Evolutionary conservation across 2,329 filamentous ascomycete genomes (phyloP).

Genomic region (Arthrobotrys iridis): DNA sequence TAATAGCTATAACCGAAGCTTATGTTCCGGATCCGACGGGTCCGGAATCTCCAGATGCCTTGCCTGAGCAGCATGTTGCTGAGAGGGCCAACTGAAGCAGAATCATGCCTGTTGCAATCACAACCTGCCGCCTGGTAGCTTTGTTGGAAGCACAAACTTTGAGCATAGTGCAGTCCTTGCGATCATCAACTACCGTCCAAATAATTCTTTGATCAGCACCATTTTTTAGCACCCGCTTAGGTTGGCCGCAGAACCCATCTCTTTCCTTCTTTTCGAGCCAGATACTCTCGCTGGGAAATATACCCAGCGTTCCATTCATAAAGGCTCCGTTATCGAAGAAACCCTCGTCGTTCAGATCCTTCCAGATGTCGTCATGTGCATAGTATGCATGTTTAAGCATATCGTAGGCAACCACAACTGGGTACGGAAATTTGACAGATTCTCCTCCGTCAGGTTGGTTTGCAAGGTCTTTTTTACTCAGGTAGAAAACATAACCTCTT

Average conservation of each 20-base stretch:
- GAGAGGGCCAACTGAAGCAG: slow-evolving; percentile 38
- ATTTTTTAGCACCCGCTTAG: slow-evolving; percentile 47
- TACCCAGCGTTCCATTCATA: slow-evolving; percentile 44
- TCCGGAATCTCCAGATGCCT: slow-evolving; percentile 3
- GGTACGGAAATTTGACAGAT: slow-evolving; percentile 37
- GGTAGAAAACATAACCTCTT: slow-evolving; percentile 51
- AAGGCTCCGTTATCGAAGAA: slow-evolving; percentile 48
- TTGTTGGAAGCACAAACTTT: slow-evolving; percentile 38
- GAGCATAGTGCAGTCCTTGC: slow-evolving; percentile 46
- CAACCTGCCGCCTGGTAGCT: slow-evolving; percentile 49
- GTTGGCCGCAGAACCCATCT: slow-evolving; percentile 47
- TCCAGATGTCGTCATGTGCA: slow-evolving; percentile 46
- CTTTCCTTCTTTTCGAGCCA: slow-evolving; percentile 43
- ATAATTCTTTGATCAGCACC: slow-evolving; percentile 37
- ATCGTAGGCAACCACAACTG: slow-evolving; percentile 49
- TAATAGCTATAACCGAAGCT: not conserved
- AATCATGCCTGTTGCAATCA: slow-evolving; percentile 50
- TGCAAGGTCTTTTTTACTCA: slow-evolving; percentile 31
- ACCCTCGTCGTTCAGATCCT: slow-evolving; percentile 38
- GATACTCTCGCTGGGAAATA: slow-evolving; percentile 43
- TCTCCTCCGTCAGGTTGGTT: slow-evolving; percentile 44
- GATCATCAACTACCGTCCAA: slow-evolving; percentile 47
- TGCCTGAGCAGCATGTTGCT: slow-evolving; percentile 44
- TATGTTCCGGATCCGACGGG: not conserved
- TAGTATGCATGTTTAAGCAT: slow-evolving; percentile 50